Evolutionary conservation across 139 green algal species (phyloP), one percentile per base, ranked within the genome.

Genomic region (Diplosphaera chodatii): DNA sequence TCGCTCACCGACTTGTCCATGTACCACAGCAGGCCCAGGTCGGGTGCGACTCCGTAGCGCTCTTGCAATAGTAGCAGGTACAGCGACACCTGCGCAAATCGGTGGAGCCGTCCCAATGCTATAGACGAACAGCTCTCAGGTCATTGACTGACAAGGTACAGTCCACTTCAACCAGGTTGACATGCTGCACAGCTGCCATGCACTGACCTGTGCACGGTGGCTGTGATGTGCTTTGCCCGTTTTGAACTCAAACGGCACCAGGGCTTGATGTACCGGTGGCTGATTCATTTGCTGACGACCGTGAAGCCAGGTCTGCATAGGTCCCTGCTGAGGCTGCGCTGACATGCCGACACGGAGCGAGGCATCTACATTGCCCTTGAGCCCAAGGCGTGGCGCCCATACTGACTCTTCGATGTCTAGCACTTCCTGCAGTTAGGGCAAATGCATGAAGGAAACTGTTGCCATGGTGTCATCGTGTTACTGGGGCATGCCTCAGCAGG

Each of bases 201-300:
- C n/a, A n/a, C 70, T 0, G 69, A 93, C 87, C 86, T 97, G 91
- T 13, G 85, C 88, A 3, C 70, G 63, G 78, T 96, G 89, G 28
- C 67, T 80, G 28, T 82, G 68, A 69, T 89, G 82, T 10, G 82
- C 41, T 48, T 86, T 87, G 4, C 93, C 94, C 23, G 87, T 96
- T 83, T 98, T 98, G 80, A 97, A 90, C 77, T 98, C 94, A 66
- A 98, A 87, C 0, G 94, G 94, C n/a, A 83, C 83, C 63, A 98
- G 73, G 20, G 86, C 21, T 16, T 69, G 27, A 10, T 59, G 48
- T 18, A 59, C 48, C 3, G 48, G 48, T 18, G 16, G 13, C 18
- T n/a, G n/a, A n/a, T n/a, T n/a, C n/a, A n/a, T n/a, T n/a, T n/a
- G n/a, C n/a, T n/a, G n/a, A n/a, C n/a, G n/a, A n/a, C n/a, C n/a